A percentile compares a stretch with the other conserved stretches of the same genome.
phyloP scores from a whole-genome alignment of 306 rosid genomes.

The Cyamopsis tetragonoloba region DNA sequence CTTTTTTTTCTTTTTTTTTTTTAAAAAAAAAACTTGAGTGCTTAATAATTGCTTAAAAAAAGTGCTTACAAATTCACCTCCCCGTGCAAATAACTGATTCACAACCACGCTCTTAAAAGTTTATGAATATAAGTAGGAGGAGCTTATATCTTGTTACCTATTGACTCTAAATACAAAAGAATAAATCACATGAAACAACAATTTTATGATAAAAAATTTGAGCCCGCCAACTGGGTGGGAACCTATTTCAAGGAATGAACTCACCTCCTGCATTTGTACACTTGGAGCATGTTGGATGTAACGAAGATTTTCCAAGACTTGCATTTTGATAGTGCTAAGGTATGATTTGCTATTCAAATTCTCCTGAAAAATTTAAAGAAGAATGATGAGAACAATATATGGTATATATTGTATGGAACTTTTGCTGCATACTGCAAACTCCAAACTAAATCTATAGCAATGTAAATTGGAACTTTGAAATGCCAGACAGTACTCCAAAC shows the following conservation, averaged over 20 bases:
- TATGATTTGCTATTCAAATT: conserved; percentile 90
- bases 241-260: conserved; percentile 20
- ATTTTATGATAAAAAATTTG: background rate
- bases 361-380: conserved; percentile 53
- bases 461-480: conserved; percentile 2
- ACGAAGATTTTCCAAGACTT: conserved; percentile 92
- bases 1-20: too few relatives aligned
- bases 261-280: conserved; percentile 98
- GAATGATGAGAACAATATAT: conserved; percentile 3
- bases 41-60: too few relatives aligned
- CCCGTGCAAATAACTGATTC: background rate
- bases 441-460: background rate
- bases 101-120: background rate
- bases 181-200: background rate
- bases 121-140: background rate
- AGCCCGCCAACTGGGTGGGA: background rate
- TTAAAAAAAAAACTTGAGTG: too few relatives aligned
- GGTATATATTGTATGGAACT: background rate
- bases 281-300: conserved; percentile 92
- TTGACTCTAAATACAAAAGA: background rate
- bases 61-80: background rate
- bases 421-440: conserved; percentile 5
- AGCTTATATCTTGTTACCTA: background rate
- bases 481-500: conserved; percentile 5
- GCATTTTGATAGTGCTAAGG: conserved; percentile 82